These are phyloP conservation scores for Septoria petroselini DNA, from an alignment of 2,329 filamentous ascomycete species.

Conservation along the genomic window DNA sequence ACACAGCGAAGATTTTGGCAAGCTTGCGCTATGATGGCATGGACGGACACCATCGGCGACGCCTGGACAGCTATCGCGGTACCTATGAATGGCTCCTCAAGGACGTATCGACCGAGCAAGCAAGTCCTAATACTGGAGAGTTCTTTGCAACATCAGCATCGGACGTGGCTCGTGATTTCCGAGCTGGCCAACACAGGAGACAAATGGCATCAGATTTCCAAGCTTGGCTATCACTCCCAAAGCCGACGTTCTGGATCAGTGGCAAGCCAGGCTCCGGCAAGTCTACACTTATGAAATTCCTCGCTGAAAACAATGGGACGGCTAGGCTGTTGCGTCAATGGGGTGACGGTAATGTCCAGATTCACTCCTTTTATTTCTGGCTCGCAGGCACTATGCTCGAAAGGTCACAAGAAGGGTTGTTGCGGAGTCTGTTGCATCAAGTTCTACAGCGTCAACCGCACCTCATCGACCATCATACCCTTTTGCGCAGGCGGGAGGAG, in stretches of 20 bases:
- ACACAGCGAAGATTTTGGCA: not conserved
- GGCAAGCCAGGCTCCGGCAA: slow-evolving; percentile 14
- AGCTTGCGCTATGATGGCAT: slow-evolving; percentile 6
- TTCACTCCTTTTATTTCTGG: slow-evolving; percentile 2
- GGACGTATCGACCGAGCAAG: not conserved
- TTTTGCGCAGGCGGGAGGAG: not conserved
- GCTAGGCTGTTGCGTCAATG: not conserved
- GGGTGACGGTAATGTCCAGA: not conserved
- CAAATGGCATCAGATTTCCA: not conserved
- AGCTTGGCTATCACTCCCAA: not conserved
- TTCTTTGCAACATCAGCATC: not conserved
- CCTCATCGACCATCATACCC: not conserved
- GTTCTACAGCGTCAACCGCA: not conserved
- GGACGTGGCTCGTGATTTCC: not conserved
- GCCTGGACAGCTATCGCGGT: not conserved
- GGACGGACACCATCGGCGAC: not conserved
- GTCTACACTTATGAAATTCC: slow-evolving; percentile 13
- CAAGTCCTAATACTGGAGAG: not conserved
- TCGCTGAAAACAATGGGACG: not conserved
- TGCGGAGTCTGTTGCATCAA: slow-evolving; percentile 1
- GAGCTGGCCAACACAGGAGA: not conserved
- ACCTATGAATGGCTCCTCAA: slow-evolving; percentile 8
- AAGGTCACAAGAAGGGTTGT: not conserved
- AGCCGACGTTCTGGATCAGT: slow-evolving; percentile 7
- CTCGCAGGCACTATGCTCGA: not conserved